Conservation (phyloP, 1,284 basidiomycete genomes). For the Schizopora paradoxa region DNA sequence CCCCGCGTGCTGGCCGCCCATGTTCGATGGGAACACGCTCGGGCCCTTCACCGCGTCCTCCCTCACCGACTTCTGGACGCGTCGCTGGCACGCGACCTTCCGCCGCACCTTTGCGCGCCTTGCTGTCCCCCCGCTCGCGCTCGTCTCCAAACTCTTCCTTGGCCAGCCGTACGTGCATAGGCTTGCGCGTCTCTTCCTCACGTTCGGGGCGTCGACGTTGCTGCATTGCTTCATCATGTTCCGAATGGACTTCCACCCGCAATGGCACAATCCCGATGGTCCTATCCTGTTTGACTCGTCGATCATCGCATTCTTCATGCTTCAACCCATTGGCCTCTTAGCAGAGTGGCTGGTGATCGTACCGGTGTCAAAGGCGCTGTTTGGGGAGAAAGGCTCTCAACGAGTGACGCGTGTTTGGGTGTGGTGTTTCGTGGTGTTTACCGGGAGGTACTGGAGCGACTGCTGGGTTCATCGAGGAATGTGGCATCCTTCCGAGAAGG, state of each 20-base stretch:
- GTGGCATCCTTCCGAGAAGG: constrained; percentile 13
- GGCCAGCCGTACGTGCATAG: too few species aligned
- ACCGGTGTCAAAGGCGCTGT: constrained; percentile 9
- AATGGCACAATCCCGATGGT: not conserved
- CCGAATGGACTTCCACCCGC: constrained; percentile 6
- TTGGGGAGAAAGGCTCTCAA: constrained; percentile 6
- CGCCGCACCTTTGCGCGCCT: constrained; percentile 20
- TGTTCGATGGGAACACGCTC: too few species aligned
- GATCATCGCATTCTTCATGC: constrained; percentile 21
- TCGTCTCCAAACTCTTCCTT: not conserved
- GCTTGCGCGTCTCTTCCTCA: constrained; percentile 9
- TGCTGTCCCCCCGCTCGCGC: constrained; percentile 10
- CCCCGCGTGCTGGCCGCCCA: constrained; percentile 20
- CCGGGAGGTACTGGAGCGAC: constrained; percentile 21
- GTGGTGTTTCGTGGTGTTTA: constrained; percentile 20
- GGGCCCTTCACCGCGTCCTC: constrained; percentile 20
- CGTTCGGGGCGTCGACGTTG: constrained; percentile 19
- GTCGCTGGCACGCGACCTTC: constrained; percentile 24
- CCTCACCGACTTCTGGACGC: constrained; percentile 24
- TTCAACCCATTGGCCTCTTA: constrained; percentile 20
- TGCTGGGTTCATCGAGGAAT: constrained; percentile 20
- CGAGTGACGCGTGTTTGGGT: constrained; percentile 14
- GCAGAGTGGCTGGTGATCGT: constrained; percentile 17
- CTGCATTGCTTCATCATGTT: constrained; percentile 21
- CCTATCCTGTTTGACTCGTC: constrained; percentile 17